These are phyloP conservation scores for Xylaria polymorpha DNA, from an alignment of 2,329 filamentous ascomycete species.

Conservation along the genomic window DNA sequence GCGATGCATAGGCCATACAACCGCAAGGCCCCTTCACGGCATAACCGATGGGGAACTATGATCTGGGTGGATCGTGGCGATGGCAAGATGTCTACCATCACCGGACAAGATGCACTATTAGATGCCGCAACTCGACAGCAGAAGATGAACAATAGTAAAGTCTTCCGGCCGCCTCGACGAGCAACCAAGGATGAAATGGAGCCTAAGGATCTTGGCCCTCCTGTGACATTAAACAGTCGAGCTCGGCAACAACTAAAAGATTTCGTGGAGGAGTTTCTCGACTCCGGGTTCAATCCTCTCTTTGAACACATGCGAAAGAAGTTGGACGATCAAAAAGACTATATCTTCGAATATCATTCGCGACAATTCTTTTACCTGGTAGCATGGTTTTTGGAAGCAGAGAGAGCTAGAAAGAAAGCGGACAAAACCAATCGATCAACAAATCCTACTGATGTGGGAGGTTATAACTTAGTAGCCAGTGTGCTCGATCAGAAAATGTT, in stretches of 20 bases:
- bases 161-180: constrained; percentile 83
- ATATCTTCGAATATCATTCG: constrained; percentile 79
- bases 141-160: constrained; percentile 92
- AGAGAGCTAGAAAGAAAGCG: constrained; percentile 75
- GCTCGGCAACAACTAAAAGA: constrained; percentile 81
- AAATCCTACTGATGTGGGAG: constrained; percentile 69
- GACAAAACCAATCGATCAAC: constrained; percentile 58
- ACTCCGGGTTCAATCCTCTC: constrained; percentile 93
- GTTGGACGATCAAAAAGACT: constrained; percentile 87
- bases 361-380: constrained; percentile 93
- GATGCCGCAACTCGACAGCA: constrained; percentile 78
- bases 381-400: constrained; percentile 91
- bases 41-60: constrained; percentile 97
- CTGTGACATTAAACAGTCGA: constrained; percentile 73
- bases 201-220: constrained; percentile 80
- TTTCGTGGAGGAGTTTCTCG: constrained; percentile 93
- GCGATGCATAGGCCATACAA: constrained; percentile 83
- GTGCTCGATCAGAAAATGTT: constrained; percentile 97
- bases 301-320: constrained; percentile 88
- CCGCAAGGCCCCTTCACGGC: constrained; percentile 82
- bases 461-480: constrained; percentile 86
- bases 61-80: constrained; percentile 93
- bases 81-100: constrained; percentile 84
- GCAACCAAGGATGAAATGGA: constrained; percentile 70
- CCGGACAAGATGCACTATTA: constrained; percentile 85